phyloP scores from a whole-genome alignment of 108 stramenopile genomes.

The Fragilariopsis cylindrus region DNA sequence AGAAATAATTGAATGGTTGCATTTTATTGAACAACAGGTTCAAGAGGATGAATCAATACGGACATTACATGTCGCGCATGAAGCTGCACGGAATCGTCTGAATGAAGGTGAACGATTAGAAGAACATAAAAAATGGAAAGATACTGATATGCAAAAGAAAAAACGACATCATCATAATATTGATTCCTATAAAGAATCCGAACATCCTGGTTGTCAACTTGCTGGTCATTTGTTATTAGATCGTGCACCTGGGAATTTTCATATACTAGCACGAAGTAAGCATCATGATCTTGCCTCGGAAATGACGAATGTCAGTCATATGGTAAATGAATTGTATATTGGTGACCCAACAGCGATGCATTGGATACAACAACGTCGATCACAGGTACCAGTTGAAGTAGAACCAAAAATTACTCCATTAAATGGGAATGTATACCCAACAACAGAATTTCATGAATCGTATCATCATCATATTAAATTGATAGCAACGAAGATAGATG shows the following conservation, averaged over 20 bases:
- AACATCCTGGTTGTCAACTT: constrained; percentile 85
- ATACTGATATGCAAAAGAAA: constrained; percentile 19
- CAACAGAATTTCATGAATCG: constrained; percentile 75
- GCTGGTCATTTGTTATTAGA: constrained; percentile 76
- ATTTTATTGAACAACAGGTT: constrained; percentile 46
- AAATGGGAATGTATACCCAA: constrained; percentile 83
- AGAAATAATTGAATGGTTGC: constrained; percentile 67
- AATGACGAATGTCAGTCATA: constrained; percentile 90
- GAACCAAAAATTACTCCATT: constrained; percentile 55
- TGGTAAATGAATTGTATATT: constrained; percentile 84
- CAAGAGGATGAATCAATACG: constrained; percentile 42
- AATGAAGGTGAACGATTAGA: constrained; percentile 34
- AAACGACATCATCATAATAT: constrained; percentile 27
- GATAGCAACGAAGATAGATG: constrained; percentile 60
- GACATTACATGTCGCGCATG: constrained; percentile 28
- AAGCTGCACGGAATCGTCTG: constrained; percentile 33
- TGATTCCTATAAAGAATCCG: constrained; percentile 39
- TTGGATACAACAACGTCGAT: constrained; percentile 3
- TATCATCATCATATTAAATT: constrained; percentile 96
- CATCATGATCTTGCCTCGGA: constrained; percentile 84
- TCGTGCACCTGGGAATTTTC: constrained; percentile 95
- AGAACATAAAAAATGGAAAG: constrained; percentile 35
- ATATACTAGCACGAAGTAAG: constrained; percentile 82
- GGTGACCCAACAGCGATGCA: constrained; percentile 49
- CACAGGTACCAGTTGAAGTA: constrained; percentile 26